A percentile compares a stretch with the other conserved stretches of the same genome.
These are phyloP conservation scores for Pseudogymnoascus sp. DNA, from an alignment of 2,329 filamentous ascomycete genomes.

Conservation along the genomic window DNA sequence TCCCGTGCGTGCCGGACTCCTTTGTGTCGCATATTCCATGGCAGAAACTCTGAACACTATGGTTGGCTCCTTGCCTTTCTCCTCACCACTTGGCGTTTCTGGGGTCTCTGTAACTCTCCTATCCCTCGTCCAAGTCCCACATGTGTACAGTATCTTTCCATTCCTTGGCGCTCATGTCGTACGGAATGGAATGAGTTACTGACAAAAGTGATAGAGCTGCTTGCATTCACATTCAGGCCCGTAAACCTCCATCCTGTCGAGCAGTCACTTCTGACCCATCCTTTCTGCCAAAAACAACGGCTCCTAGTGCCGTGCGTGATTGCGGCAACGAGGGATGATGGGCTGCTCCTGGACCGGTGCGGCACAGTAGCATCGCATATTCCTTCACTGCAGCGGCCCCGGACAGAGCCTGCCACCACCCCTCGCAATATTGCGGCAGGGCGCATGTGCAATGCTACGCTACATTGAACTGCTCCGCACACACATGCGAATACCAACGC, in stretches of 20 bases:
- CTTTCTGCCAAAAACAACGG: background rate
- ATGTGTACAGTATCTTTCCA: too few species aligned
- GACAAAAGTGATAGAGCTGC: background rate
- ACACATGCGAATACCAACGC: background rate
- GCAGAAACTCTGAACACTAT: background rate
- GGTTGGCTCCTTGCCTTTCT: constrained; percentile 3
- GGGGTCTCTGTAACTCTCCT: background rate
- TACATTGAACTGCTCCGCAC: background rate
- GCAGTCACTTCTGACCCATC: background rate
- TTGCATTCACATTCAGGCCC: background rate
- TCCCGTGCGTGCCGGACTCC: background rate
- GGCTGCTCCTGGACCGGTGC: background rate
- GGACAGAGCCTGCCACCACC: background rate
- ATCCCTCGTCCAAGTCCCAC: background rate
- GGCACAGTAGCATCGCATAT: background rate
- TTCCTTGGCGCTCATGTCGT: background rate
- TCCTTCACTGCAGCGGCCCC: background rate
- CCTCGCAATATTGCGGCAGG: background rate
- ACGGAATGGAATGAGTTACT: background rate
- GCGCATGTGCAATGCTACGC: background rate
- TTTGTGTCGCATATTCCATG: background rate
- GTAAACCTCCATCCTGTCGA: background rate
- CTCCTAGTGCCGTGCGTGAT: background rate
- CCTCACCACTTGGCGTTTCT: constrained; percentile 1
- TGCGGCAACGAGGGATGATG: background rate